A percentile compares a stretch with the other conserved stretches of the same genome.
phyloP scores from a whole-genome alignment of 192 early-diverging fungal genomes.

The Coemansia sp. region DNA sequence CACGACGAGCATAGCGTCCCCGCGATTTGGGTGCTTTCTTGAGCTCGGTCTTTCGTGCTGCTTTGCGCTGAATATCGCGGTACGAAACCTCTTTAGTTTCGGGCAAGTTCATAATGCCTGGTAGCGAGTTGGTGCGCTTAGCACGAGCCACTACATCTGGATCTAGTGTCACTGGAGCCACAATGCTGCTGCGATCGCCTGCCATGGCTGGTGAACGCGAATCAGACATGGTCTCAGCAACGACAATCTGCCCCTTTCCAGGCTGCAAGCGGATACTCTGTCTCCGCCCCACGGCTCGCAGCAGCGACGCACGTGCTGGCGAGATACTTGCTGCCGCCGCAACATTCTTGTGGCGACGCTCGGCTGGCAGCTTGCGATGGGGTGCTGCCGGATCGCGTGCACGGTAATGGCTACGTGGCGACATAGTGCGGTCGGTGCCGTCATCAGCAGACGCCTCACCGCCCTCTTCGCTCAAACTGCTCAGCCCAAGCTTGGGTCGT shows the following conservation, averaged over 20 bases:
- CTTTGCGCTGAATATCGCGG: constrained; percentile 39
- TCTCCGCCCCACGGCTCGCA: constrained; percentile 50
- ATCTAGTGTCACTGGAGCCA: constrained; percentile 13
- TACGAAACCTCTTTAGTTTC: constrained; percentile 55
- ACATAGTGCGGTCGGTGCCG: constrained; percentile 13
- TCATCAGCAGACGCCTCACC: constrained; percentile 11
- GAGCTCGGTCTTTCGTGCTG: constrained; percentile 30
- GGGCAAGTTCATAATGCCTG: constrained; percentile 45
- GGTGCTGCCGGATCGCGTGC: constrained; percentile 53
- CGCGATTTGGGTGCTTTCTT: constrained; percentile 21
- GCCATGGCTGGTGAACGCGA: constrained; percentile 8
- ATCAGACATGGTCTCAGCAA: constrained; percentile 40
- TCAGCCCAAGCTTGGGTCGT: constrained; percentile 14
- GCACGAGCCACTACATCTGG: constrained; percentile 32
- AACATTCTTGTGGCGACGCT: constrained; percentile 5
- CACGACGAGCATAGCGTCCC: constrained; percentile 33
- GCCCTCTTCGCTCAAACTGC: constrained; percentile 23
- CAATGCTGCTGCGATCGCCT: constrained; percentile 9
- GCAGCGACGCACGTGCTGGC: constrained; percentile 47
- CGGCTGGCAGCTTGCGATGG: constrained; percentile 27
- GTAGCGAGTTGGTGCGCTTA: constrained; percentile 53
- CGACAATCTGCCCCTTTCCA: constrained; percentile 50
- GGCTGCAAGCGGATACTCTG: constrained; percentile 54
- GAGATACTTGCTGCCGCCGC: constrained; percentile 23
- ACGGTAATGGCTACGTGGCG: constrained; percentile 45